Percentiles rank a stretch among this genome's conserved stretches.
Conservation (phyloP, 2,329 filamentous ascomycete species). For the Apiospora aurea region DNA sequence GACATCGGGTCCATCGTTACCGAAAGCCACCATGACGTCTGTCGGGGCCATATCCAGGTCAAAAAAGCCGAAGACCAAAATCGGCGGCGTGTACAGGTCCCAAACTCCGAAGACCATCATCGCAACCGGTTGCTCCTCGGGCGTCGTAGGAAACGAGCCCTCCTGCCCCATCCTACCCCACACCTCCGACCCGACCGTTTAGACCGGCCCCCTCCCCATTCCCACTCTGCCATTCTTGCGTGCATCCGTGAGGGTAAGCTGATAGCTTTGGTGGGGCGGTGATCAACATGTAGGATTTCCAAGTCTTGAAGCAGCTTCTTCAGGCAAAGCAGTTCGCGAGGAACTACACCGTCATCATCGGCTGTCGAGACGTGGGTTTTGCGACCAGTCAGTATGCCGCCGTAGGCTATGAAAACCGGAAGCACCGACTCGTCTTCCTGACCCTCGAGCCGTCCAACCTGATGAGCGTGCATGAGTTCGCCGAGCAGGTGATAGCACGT, state of each 20-base stretch:
- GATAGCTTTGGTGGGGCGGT: background rate
- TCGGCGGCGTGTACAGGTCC: background rate
- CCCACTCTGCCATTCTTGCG: background rate
- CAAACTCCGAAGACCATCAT: background rate
- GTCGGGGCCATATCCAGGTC: background rate
- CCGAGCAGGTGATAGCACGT: constrained; percentile 49
- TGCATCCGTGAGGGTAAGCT: background rate
- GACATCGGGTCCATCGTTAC: background rate
- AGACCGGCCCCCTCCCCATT: background rate
- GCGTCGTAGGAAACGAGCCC: constrained; percentile 2
- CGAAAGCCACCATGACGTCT: background rate
- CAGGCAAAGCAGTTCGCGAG: constrained; percentile 24
- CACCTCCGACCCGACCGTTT: background rate
- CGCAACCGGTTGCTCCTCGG: background rate
- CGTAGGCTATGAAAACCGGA: constrained; percentile 49
- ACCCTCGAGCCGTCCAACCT: constrained; percentile 57
- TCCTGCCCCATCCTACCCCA: background rate
- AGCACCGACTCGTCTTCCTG: constrained; percentile 52
- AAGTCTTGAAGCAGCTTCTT: constrained; percentile 19
- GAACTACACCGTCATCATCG: constrained; percentile 57
- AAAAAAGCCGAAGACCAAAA: background rate
- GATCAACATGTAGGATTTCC: background rate
- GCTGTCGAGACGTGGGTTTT: constrained; percentile 52
- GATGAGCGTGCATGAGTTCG: constrained; percentile 53
- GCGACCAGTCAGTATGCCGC: constrained; percentile 51